Base-by-base conservation (phyloP, 225 moss, liverwort and hornwort species). In the Physcomitrium patens region DNA sequence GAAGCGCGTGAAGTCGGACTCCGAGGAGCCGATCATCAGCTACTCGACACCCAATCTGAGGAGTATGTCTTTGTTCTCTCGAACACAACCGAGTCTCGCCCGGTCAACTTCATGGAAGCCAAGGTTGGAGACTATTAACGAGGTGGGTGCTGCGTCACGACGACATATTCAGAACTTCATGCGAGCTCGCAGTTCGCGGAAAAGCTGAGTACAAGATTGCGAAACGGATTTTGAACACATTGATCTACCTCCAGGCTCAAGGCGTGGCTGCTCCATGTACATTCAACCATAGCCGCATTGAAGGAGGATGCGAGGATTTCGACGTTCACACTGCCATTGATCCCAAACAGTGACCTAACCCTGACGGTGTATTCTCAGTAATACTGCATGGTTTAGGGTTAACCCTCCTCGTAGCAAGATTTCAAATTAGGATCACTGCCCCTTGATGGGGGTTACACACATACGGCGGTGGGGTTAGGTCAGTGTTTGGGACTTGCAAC, bases 91-190 rank as follows among this genome's bases (percentile, higher is more conserved):
- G 14, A 54, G 53, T 55, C 74, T 75, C 28, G 20, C 22, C 26
- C 60, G 62, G 20, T 63, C 28, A 3, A 64, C 55, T 46, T 70
- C 70, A 4, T 77, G 70, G 77, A 77, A 70, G 26, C 77, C 77
- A 10, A 28, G 54, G 22, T 70, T 77, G 10, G 77, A 77, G 41
- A 77, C 63, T 3, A 77, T 77, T 19, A 70, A 77, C 14, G 70
- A 70, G 42, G 70, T 71, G 14, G 53, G 70, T 18, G 77, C 67
- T 14, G 44, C 64, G 5, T 74, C 74, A 11, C 17, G 76, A 28
- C 16, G 77, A 19, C 69, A 53, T 60, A 53, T 77, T 13, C 64
- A 77, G n/a, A 70, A 70, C 24, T 70, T 14, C 28, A 18, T n/a
- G 17, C 64, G 19, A 20, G 18, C 45, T 22, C 13, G 20, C 10